A percentile compares a stretch with the other conserved stretches of the same genome.
Evolutionary conservation across 225 moss, liverwort and hornwort genomes (phyloP).

Genomic region (Pseudisothecium myosuroides): DNA sequence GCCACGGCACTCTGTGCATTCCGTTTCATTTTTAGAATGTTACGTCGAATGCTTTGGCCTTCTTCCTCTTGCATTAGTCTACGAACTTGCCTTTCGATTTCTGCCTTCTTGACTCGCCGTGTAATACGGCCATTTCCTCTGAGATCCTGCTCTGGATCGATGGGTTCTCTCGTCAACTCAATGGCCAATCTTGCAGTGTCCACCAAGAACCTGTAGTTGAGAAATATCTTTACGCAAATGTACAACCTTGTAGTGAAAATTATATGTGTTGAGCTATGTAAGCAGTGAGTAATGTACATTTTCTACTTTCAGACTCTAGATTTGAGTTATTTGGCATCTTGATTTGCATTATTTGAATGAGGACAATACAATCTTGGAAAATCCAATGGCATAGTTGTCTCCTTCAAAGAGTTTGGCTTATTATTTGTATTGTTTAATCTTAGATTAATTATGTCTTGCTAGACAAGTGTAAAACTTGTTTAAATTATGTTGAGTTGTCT

Average conservation of each 20-base stretch:
- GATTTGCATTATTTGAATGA: neutral
- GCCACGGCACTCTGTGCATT: neutral
- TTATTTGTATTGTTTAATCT: neutral
- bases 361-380: neutral
- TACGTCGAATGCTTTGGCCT: neutral
- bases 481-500: neutral
- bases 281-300: neutral
- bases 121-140: too few species aligned
- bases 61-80: constrained; percentile 4
- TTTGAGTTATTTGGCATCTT: neutral
- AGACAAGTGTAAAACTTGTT: neutral
- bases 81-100: neutral
- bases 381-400: neutral
- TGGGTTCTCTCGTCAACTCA: neutral
- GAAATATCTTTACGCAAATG: too few species aligned
- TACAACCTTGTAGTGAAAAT: too few species aligned
- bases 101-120: neutral
- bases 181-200: constrained; percentile 13
- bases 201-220: constrained; percentile 9
- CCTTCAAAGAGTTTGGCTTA: neutral
- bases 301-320: neutral
- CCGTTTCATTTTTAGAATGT: neutral
- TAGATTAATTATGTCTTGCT: neutral
- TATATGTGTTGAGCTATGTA: accelerated
- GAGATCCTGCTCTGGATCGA: neutral